These are phyloP conservation scores for Colletotrichum chrysophilum DNA, from an alignment of 2,329 filamentous ascomycete species.

Conservation along the genomic window DNA sequence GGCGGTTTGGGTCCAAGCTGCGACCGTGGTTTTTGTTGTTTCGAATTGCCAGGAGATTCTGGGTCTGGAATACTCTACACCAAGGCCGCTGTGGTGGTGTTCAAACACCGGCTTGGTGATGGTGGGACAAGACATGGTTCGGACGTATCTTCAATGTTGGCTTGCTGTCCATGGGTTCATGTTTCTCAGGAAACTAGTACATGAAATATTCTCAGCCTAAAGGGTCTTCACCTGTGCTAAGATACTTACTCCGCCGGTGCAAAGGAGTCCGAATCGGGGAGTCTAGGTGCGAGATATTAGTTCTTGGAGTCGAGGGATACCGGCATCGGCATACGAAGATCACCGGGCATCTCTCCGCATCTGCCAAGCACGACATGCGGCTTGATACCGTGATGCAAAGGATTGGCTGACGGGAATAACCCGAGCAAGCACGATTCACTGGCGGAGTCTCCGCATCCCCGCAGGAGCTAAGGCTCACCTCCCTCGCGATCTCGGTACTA, in stretches of 20 bases:
- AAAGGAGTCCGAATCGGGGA: background rate
- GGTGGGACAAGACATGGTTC: background rate
- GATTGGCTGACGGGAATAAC: background rate
- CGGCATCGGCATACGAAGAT: background rate
- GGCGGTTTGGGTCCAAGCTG: conserved; percentile 17
- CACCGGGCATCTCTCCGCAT: background rate
- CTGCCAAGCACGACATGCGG: background rate
- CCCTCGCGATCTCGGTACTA: background rate
- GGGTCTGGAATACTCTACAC: conserved; percentile 12
- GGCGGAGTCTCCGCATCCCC: background rate
- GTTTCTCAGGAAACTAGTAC: background rate
- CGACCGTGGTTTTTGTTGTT: background rate
- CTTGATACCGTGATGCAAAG: background rate
- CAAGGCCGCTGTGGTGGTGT: conserved; percentile 23
- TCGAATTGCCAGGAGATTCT: conserved; percentile 24
- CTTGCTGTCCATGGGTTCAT: background rate
- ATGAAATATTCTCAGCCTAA: background rate
- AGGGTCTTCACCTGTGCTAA: background rate
- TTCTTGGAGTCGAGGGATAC: background rate
- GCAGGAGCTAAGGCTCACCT: background rate
- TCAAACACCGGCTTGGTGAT: conserved; percentile 19
- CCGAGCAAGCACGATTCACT: background rate
- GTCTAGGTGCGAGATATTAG: background rate
- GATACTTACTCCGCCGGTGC: background rate
- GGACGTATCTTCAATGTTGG: background rate